These are phyloP conservation scores for Solanum hybrid DNA, from an alignment of 305 asterid species.

Conservation along the genomic window DNA sequence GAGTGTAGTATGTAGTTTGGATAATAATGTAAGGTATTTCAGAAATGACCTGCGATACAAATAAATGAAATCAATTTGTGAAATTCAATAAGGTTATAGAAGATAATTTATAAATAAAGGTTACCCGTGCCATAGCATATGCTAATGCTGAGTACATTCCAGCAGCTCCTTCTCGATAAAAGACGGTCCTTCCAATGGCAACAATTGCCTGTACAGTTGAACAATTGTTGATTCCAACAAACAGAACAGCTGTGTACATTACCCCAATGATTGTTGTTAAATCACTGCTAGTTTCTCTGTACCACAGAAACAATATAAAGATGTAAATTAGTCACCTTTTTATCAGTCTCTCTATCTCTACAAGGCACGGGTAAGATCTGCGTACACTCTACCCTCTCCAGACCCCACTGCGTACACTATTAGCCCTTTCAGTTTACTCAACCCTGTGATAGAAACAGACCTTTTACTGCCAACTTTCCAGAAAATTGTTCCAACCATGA, in stretches of 20 bases:
- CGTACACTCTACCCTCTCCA: not conserved
- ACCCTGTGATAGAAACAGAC: constrained; percentile 15
- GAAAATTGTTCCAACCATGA: constrained; percentile 50
- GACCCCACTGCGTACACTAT: not conserved
- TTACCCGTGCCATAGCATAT: constrained; percentile 76
- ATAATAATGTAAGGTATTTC: constrained; percentile 63
- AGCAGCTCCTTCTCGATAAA: constrained; percentile 76
- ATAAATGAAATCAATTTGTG: constrained; percentile 3
- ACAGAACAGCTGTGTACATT: constrained; percentile 62
- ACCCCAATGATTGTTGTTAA: constrained; percentile 74
- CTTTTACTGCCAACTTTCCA: constrained; percentile 57
- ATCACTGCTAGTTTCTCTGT: constrained; percentile 47
- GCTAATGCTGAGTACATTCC: constrained; percentile 87
- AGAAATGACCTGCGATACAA: constrained; percentile 33
- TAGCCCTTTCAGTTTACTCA: not conserved
- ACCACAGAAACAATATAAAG: not conserved
- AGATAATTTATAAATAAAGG: not conserved
- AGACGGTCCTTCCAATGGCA: constrained; percentile 68
- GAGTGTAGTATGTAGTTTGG: constrained; percentile 51
- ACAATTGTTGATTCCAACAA: constrained; percentile 41
- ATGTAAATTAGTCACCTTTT: not conserved
- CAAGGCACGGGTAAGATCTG: not conserved
- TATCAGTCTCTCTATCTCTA: too few relatives aligned
- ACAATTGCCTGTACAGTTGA: constrained; percentile 67
- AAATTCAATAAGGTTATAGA: not conserved